These are phyloP conservation scores for Volvox carteri DNA, from an alignment of 163 green algal species.

Conservation along the genomic window DNA sequence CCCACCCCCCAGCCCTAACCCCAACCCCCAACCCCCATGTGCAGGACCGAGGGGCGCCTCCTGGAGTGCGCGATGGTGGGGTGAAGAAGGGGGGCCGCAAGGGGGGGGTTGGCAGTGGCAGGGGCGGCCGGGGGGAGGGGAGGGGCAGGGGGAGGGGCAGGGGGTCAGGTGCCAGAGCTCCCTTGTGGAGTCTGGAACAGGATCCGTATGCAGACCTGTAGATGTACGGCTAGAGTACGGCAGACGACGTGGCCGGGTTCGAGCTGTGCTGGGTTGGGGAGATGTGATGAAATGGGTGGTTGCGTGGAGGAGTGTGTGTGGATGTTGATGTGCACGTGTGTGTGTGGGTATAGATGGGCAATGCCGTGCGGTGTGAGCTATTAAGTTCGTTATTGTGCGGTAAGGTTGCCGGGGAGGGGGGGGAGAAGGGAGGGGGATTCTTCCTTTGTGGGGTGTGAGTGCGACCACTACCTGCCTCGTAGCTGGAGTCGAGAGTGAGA, in stretches of 20 bases:
- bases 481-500: no score
- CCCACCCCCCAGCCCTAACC: not conserved
- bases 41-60: not conserved
- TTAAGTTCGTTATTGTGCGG: no score
- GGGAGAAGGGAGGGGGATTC: no score
- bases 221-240: not conserved
- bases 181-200: constrained; percentile 18
- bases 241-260: not conserved
- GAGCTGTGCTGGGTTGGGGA: not conserved
- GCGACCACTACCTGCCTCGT: no score
- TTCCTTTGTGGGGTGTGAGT: no score
- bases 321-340: not conserved
- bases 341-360: no score
- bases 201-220: constrained; percentile 49
- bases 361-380: no score
- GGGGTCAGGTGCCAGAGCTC: not conserved
- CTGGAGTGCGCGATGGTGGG: not conserved
- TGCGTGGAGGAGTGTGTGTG: not conserved
- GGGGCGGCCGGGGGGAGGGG: not conserved
- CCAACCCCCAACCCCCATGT: not conserved
- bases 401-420: no score
- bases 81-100: not conserved
- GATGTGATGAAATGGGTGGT: not conserved
- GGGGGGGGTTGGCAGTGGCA: no score
- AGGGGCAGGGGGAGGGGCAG: not conserved